A percentile compares a stretch with the other conserved stretches of the same genome.
Evolutionary conservation across 495 filamentous ascomycete genomes (phyloP).

Genomic region (Stereocaulon alpinum): DNA sequence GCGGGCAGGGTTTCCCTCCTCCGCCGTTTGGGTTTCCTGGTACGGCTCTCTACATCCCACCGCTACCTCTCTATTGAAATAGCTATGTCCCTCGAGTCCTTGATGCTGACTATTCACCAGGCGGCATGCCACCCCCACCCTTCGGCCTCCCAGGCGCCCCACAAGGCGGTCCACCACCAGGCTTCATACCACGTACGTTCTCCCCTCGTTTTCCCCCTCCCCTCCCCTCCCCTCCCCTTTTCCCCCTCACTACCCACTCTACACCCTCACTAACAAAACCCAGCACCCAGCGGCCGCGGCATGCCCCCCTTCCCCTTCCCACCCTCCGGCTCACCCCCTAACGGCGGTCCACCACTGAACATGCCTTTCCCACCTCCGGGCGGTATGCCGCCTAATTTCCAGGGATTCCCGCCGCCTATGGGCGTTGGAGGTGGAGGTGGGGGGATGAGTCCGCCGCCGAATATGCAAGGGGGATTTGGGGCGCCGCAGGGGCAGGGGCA

Average conservation of each 20-base stretch:
- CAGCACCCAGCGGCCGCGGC: constrained; percentile 45
- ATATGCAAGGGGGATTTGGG: constrained; percentile 5
- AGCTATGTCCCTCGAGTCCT: not conserved
- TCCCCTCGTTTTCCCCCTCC: constrained; percentile 31
- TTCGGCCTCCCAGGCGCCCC: constrained; percentile 40
- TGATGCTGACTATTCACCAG: constrained; percentile 20
- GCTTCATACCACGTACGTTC: constrained; percentile 39
- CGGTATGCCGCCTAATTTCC: constrained; percentile 47
- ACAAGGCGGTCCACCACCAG: constrained; percentile 30
- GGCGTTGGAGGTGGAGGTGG: constrained; percentile 24
- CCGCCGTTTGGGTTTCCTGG: constrained; percentile 47
- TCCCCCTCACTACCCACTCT: constrained; percentile 24
- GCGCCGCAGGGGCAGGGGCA: constrained; percentile 12
- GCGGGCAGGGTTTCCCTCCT: constrained; percentile 31
- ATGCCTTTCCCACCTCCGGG: constrained; percentile 58
- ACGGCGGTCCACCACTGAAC: constrained; percentile 31
- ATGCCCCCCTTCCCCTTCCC: constrained; percentile 57
- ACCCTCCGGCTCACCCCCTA: constrained; percentile 27
- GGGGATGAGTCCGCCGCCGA: constrained; percentile 24
- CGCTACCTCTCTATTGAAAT: not conserved
- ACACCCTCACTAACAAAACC: constrained; percentile 23
- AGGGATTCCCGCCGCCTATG: constrained; percentile 26
- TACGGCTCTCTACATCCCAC: constrained; percentile 23
- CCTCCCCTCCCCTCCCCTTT: constrained; percentile 49
- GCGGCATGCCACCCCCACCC: constrained; percentile 45